A percentile compares a stretch with the other conserved stretches of the same genome.
Evolutionary conservation across 805 yeast species (phyloP).

Genomic region (Schizosaccharomyces lindneri): DNA sequence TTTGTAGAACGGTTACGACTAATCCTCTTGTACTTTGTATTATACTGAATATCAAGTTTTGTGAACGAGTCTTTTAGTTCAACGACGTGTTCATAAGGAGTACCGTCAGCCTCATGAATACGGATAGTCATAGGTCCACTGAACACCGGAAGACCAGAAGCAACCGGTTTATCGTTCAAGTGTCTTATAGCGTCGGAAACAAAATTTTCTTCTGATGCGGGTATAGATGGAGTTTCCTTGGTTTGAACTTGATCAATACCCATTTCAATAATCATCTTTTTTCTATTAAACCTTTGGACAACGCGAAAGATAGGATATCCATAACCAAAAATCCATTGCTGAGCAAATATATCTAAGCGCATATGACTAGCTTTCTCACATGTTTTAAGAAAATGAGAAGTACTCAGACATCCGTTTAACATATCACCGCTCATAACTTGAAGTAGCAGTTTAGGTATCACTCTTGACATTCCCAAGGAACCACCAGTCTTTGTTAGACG

Average conservation of each 20-base stretch:
- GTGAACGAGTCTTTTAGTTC: slow-evolving; percentile 67
- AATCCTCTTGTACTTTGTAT: slow-evolving; percentile 69
- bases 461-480: slow-evolving; percentile 76
- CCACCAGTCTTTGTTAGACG: slow-evolving; percentile 92
- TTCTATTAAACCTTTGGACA: slow-evolving; percentile 79
- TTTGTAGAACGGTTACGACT: slow-evolving; percentile 25
- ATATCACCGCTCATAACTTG: slow-evolving; percentile 93
- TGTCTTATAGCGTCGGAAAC: slow-evolving; percentile 17
- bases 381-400: slow-evolving; percentile 70
- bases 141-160: slow-evolving; percentile 22
- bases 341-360: slow-evolving; percentile 57
- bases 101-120: slow-evolving; percentile 94
- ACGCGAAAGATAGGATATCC: slow-evolving; percentile 78
- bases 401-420: slow-evolving; percentile 47
- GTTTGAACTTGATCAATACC: slow-evolving; percentile 74
- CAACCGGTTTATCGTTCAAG: slow-evolving; percentile 5
- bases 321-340: slow-evolving; percentile 75
- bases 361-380: slow-evolving; percentile 86
- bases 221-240: slow-evolving; percentile 23
- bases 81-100: slow-evolving; percentile 94
- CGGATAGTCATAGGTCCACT: slow-evolving; percentile 92
- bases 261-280: slow-evolving; percentile 83
- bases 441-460: slow-evolving; percentile 66
- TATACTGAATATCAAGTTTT: slow-evolving; percentile 79
- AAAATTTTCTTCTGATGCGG: slow-evolving; percentile 17